Conservation (phyloP, 352 stramenopile species). For the Albugo candida region DNA sequence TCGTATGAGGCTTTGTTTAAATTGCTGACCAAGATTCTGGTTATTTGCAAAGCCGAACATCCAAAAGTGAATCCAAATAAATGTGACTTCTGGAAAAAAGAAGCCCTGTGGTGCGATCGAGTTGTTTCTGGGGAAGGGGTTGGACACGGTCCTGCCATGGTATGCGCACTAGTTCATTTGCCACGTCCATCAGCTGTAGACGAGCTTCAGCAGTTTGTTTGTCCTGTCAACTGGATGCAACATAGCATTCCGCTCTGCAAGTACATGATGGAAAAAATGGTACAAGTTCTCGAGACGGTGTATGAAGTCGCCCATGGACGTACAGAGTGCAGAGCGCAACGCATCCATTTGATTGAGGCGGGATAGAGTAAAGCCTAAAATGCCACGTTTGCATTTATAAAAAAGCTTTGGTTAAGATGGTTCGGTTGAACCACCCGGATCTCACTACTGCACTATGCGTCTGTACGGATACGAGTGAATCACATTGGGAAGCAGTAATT, state of each 20-base stretch:
- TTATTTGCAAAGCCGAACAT: neutral
- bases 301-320: neutral
- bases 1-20: neutral
- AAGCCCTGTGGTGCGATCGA: neutral
- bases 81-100: neutral
- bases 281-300: neutral
- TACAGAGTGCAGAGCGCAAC: neutral
- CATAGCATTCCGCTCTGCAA: slow-evolving; percentile 11
- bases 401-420: neutral
- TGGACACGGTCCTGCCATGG: slow-evolving; percentile 1
- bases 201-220: slow-evolving; percentile 14
- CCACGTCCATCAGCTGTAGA: neutral
- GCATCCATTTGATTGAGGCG: too few relatives aligned
- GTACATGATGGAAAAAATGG: slow-evolving; percentile 1
- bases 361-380: too few relatives aligned
- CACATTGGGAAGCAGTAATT: neutral
- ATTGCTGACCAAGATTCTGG: neutral
- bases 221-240: slow-evolving; percentile 15
- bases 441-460: too few relatives aligned
- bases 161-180: slow-evolving; percentile 3
- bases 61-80: neutral
- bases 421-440: neutral
- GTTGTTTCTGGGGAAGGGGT: neutral
- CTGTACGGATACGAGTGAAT: neutral
- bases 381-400: neutral